Conservation (phyloP, 345 rosid genomes). For the Citrus maxima region DNA sequence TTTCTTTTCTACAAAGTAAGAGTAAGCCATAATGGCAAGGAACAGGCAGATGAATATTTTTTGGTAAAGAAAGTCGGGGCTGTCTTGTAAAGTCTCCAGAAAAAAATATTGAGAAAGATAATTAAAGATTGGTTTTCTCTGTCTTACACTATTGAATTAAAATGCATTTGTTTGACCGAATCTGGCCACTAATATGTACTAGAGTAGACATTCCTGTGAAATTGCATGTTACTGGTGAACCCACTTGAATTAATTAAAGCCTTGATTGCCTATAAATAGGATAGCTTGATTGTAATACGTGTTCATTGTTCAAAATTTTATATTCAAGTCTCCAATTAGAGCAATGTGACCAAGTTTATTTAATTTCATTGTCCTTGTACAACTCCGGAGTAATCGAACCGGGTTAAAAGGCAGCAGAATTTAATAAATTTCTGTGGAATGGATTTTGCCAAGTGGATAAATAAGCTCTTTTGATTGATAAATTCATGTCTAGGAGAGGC, state of each 20-base stretch:
- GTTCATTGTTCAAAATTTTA: not conserved
- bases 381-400: not conserved
- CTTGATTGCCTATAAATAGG: not conserved
- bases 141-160: not conserved
- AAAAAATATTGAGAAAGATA: not conserved
- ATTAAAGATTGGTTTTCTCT: not conserved
- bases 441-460: conserved; percentile 18
- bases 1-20: not conserved
- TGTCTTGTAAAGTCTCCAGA: not conserved
- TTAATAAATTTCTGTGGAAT: not conserved
- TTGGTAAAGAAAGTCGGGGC: not conserved
- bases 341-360: not conserved
- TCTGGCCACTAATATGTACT: conserved; percentile 1
- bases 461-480: not conserved
- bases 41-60: not conserved
- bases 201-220: not conserved
- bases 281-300: not conserved
- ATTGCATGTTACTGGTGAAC: not conserved
- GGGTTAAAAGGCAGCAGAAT: not conserved
- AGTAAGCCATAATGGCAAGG: not conserved
- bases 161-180: conserved; percentile 3
- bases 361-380: not conserved
- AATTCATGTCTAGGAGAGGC: not conserved
- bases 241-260: not conserved
- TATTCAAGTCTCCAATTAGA: not conserved